phyloP scores from a whole-genome alignment of 108 stramenopile species.

The Fragilariopsis cylindrus region DNA sequence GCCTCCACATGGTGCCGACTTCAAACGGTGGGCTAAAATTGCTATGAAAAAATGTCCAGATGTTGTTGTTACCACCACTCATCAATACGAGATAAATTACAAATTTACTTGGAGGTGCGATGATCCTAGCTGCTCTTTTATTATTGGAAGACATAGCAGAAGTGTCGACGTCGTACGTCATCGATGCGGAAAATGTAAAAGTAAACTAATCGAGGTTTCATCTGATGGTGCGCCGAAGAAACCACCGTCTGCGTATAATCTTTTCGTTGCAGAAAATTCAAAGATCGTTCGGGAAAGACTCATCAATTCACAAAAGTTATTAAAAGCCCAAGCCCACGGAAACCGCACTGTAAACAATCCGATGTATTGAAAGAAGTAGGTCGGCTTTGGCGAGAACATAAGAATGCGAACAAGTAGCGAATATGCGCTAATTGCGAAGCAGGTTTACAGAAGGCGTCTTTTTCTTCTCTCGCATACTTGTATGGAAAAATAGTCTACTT shows the following conservation, averaged over 20 bases:
- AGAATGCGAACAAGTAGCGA: constrained; percentile 3
- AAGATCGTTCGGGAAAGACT: constrained; percentile 44
- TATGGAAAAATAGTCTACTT: too few species aligned
- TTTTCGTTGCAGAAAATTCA: constrained; percentile 70
- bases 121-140: constrained; percentile 40
- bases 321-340: too few species aligned
- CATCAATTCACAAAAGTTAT: constrained; percentile 27
- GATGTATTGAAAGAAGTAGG: constrained; percentile 85
- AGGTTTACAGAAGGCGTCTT: too few species aligned
- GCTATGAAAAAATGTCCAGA: constrained; percentile 65
- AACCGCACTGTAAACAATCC: constrained; percentile 30
- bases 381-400: constrained; percentile 56
- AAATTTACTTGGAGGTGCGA: constrained; percentile 83
- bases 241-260: constrained; percentile 56
- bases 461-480: too few species aligned
- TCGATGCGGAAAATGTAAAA: constrained; percentile 69
- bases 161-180: constrained; percentile 60
- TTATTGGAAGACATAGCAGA: constrained; percentile 72
- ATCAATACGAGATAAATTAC: constrained; percentile 76
- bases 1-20: constrained; percentile 82
- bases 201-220: constrained; percentile 63
- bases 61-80: constrained; percentile 78
- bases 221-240: constrained; percentile 45
- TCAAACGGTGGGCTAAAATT: constrained; percentile 85
- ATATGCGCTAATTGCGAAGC: too few species aligned